Conservation (phyloP, 208 protist species). For the Leishmania aethiopica region DNA sequence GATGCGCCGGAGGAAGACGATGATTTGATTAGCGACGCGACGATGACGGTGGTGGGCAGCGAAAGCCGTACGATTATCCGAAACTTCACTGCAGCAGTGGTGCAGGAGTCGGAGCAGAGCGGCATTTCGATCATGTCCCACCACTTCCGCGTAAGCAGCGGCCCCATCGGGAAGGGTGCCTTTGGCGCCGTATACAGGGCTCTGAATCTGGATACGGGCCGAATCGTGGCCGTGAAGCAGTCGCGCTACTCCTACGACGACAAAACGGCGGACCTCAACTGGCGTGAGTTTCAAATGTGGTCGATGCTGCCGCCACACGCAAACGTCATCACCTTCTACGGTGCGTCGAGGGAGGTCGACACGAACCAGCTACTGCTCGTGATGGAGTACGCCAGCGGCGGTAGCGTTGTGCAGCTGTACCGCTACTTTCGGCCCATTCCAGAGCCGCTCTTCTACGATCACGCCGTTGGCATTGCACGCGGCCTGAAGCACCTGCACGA, state of each 20-base stretch:
- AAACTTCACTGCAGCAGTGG: constrained; percentile 60
- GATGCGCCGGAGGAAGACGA: constrained; percentile 6
- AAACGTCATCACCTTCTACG: constrained; percentile 72
- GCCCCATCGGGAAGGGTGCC: constrained; percentile 61
- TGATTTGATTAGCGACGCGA: constrained; percentile 16
- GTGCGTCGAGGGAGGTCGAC: constrained; percentile 58
- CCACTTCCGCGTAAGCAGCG: constrained; percentile 58
- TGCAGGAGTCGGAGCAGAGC: constrained; percentile 39
- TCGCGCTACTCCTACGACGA: constrained; percentile 50
- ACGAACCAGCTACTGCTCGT: constrained; percentile 68
- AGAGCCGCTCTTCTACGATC: constrained; percentile 47
- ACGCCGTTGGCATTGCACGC: constrained; percentile 55
- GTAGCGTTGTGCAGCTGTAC: constrained; percentile 61
- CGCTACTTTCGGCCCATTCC: constrained; percentile 56
- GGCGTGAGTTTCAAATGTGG: constrained; percentile 62
- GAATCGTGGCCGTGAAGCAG: constrained; percentile 71
- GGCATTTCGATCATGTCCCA: constrained; percentile 44
- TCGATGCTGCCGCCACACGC: constrained; percentile 63
- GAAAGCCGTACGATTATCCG: constrained; percentile 19
- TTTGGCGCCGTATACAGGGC: constrained; percentile 73
- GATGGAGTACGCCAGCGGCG: constrained; percentile 68
- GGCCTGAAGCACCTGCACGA: constrained; percentile 80
- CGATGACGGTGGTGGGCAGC: constrained; percentile 17
- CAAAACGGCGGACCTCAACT: constrained; percentile 46
- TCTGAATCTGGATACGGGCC: constrained; percentile 62